Evolutionary conservation across 331 rosid genomes (phyloP).

Genomic region (Rhamnella rubrinervis): DNA sequence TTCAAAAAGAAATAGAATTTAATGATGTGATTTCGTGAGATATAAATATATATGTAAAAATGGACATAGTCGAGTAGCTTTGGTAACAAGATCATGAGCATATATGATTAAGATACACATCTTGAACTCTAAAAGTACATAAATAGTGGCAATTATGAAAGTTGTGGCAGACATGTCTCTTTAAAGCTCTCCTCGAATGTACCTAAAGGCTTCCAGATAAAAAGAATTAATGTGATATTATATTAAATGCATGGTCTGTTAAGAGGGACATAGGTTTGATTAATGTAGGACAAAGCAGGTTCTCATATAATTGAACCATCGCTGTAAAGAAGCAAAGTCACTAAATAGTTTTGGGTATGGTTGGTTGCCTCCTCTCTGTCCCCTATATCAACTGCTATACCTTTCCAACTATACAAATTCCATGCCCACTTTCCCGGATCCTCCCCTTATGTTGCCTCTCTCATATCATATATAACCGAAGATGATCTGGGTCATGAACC

Average conservation of each 20-base stretch:
- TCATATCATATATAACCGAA: conserved; percentile 19
- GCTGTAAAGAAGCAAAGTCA: conserved; percentile 36
- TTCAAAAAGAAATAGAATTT: no score
- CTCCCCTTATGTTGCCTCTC: conserved; percentile 5
- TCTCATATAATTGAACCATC: conserved; percentile 24
- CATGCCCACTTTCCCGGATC: conserved; percentile 33
- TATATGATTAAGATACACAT: neutral
- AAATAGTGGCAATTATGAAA: neutral
- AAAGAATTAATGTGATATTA: neutral
- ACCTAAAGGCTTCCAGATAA: conserved; percentile 14
- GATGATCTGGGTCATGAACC: conserved; percentile 8
- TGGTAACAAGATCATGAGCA: neutral
- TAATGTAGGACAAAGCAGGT: conserved; percentile 21
- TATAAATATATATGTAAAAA: no score
- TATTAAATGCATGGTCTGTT: neutral
- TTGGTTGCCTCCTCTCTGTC: conserved; percentile 30
- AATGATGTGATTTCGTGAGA: no score
- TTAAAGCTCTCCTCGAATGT: neutral
- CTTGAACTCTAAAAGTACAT: neutral
- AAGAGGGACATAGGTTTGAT: conserved; percentile 19
- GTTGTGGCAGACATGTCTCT: conserved; percentile 10
- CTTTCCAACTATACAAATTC: conserved; percentile 52
- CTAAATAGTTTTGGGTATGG: conserved; percentile 6
- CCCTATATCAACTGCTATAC: conserved; percentile 33
- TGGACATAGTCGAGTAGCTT: neutral